Evolutionary conservation across 257 asterid species (phyloP).

Genomic region (Solanum pennellii): DNA sequence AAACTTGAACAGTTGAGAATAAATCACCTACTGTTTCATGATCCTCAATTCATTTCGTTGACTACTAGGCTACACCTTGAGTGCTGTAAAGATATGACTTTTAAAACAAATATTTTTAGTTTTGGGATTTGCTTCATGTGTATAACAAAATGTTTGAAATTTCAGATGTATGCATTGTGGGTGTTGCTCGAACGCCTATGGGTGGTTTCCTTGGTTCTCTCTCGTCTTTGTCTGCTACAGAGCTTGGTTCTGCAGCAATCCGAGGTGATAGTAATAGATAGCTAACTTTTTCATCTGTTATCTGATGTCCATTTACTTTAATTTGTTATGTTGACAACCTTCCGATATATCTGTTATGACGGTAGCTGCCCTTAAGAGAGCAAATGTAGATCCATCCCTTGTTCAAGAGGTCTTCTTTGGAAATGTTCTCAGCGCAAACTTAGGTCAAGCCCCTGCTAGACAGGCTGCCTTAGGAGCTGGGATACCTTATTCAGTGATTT

Average conservation of each 20-base stretch:
- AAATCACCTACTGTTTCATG: not conserved
- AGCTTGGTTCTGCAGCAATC: slow-evolving; percentile 87
- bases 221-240: slow-evolving; percentile 78
- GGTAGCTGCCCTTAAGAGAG: slow-evolving; percentile 83
- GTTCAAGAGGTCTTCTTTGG: slow-evolving; percentile 97
- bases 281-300: not conserved
- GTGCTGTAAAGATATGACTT: not conserved
- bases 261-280: slow-evolving; percentile 23
- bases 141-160: not conserved
- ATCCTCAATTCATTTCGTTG: not conserved
- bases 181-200: slow-evolving; percentile 91
- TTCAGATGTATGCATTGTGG: slow-evolving; percentile 91
- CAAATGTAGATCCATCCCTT: slow-evolving; percentile 64
- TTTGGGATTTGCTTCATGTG: not conserved
- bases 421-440: slow-evolving; percentile 89
- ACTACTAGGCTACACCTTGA: not conserved
- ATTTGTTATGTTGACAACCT: not conserved
- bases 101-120: not conserved
- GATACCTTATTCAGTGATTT: slow-evolving; percentile 68
- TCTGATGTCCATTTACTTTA: not conserved
- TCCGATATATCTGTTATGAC: not conserved
- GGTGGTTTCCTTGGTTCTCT: slow-evolving; percentile 88
- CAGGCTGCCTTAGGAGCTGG: slow-evolving; percentile 98
- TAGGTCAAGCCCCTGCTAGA: slow-evolving; percentile 99
- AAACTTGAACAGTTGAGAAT: not conserved